A percentile compares a stretch with the other conserved stretches of the same genome.
These are phyloP conservation scores for Oryza rufipogon DNA, from an alignment of 176 grass and related monocot species.

Conservation along the genomic window DNA sequence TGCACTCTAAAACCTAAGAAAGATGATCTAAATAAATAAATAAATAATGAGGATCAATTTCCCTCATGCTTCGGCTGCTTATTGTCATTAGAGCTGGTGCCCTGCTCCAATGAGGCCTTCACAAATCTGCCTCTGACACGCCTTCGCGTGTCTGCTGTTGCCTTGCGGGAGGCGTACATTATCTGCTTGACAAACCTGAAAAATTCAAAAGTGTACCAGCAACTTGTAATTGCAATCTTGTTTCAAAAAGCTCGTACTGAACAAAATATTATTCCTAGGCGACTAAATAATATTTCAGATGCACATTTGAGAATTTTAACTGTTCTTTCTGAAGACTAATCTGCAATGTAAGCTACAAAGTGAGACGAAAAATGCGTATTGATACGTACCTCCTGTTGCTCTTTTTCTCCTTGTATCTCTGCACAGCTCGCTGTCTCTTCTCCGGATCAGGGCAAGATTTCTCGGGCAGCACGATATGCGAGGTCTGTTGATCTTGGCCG, in stretches of 20 bases:
- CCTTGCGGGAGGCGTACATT: conserved; percentile 50
- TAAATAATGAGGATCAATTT: not conserved
- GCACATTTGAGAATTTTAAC: not conserved
- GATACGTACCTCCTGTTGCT: conserved; percentile 40
- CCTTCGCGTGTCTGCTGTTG: conserved; percentile 40
- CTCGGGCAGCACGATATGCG: not conserved
- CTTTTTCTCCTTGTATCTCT: conserved; percentile 51
- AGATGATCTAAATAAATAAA: not conserved
- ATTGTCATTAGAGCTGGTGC: not conserved
- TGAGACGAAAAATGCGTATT: not conserved
- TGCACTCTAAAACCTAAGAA: not conserved
- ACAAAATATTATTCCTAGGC: not conserved
- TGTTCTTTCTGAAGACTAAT: not conserved
- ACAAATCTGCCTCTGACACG: conserved; percentile 52
- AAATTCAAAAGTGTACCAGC: not conserved
- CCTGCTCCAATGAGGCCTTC: conserved; percentile 10
- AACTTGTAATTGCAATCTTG: not conserved
- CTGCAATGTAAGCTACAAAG: not conserved
- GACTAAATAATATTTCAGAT: not conserved
- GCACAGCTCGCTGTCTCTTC: conserved; percentile 37
- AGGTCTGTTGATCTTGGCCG: conserved; percentile 18
- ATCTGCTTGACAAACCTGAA: conserved; percentile 46
- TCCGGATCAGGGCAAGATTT: conserved; percentile 26
- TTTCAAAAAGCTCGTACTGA: not conserved
- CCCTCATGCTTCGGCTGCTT: not conserved